Conservation (phyloP, 2,329 filamentous ascomycete genomes). For the Apiospora marii region DNA sequence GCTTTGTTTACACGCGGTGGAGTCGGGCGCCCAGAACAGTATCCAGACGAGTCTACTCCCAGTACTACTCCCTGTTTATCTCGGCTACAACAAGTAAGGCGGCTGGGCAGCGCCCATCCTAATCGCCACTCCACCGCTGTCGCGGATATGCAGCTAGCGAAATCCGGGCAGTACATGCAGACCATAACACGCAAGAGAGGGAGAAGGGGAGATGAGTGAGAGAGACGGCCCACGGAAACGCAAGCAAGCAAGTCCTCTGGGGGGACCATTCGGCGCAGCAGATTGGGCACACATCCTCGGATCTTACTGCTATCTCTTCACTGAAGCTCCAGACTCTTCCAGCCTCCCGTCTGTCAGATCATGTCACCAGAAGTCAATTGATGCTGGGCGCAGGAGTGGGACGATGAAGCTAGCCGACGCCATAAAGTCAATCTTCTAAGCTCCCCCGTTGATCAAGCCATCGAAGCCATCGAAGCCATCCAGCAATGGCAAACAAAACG, state of each 20-base stretch:
- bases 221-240: not conserved
- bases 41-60: slow-evolving; percentile 23
- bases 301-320: not conserved
- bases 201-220: not conserved
- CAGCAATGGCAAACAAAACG: not conserved
- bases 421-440: slow-evolving; percentile 4
- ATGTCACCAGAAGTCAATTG: slow-evolving; percentile 9
- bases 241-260: not conserved
- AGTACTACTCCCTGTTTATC: slow-evolving; percentile 29
- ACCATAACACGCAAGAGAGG: not conserved
- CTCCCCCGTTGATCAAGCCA: slow-evolving; percentile 3
- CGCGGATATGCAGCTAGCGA: slow-evolving; percentile 24
- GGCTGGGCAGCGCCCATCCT: slow-evolving; percentile 13
- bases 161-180: slow-evolving; percentile 11
- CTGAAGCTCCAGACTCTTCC: slow-evolving; percentile 5
- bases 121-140: slow-evolving; percentile 11
- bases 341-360: slow-evolving; percentile 19
- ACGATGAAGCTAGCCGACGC: not conserved
- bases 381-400: not conserved
- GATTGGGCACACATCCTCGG: not conserved
- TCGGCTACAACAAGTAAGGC: slow-evolving; percentile 23
- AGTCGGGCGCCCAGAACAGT: slow-evolving; percentile 6
- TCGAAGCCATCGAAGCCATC: slow-evolving; percentile 7
- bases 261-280: not conserved
- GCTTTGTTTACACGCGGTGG: slow-evolving; percentile 30